Evolutionary conservation across 2,329 filamentous ascomycete genomes (phyloP).

Genomic region (Metarhizium rileyi): DNA sequence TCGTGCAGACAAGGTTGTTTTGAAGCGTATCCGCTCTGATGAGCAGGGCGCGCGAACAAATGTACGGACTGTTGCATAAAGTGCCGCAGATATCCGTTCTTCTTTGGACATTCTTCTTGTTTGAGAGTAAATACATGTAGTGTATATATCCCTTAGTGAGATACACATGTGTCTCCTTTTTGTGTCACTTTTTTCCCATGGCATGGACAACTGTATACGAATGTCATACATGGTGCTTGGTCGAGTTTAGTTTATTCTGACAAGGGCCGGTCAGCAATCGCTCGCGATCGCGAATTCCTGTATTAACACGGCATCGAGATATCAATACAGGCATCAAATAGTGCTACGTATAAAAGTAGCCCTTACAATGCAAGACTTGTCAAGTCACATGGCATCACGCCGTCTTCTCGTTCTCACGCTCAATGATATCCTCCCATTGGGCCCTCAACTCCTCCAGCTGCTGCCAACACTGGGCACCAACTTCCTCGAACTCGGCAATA

Average conservation of each 20-base stretch:
- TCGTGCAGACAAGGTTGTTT: constrained; percentile 35
- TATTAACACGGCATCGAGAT: neutral
- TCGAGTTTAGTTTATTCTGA: too few species aligned
- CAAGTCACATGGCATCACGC: neutral
- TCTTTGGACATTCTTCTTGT: neutral
- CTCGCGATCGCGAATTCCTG: too few species aligned
- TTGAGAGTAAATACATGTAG: too few species aligned
- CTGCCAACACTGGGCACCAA: constrained; percentile 53
- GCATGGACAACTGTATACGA: neutral
- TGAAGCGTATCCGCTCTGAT: constrained; percentile 42
- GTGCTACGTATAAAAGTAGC: neutral
- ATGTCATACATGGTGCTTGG: too few species aligned
- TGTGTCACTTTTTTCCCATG: too few species aligned
- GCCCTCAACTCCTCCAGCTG: constrained; percentile 62
- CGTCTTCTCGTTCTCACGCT: constrained; percentile 9
- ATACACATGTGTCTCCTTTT: too few species aligned
- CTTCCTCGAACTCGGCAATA: constrained; percentile 49
- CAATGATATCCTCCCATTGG: constrained; percentile 48
- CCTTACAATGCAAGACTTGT: neutral
- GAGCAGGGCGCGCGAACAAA: constrained; percentile 10
- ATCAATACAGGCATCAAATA: neutral
- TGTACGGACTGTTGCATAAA: neutral
- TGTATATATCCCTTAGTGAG: too few species aligned
- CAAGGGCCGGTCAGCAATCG: too few species aligned
- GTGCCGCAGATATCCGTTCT: neutral